Base-by-base conservation (phyloP, 805 yeast genomes). In the Suhomyces xylopsoci region DNA sequence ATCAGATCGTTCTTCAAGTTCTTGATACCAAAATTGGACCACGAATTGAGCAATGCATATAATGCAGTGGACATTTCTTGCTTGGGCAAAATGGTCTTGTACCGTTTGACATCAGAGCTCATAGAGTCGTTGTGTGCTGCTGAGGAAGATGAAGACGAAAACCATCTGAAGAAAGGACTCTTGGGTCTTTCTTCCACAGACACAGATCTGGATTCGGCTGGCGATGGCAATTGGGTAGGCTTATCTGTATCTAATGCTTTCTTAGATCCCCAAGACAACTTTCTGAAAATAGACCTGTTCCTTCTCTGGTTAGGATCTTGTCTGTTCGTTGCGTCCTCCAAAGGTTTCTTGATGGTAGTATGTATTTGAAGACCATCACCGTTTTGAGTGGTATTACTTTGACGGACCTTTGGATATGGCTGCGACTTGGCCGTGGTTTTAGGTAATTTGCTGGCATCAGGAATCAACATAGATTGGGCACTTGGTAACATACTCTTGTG, bases 1-100 rank as follows among this genome's bases (percentile, higher is more conserved):
- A 71, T 66, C 19, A 74, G 71, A 58, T 78, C 78, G 45, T 80
- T 68, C 38, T 68, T 71, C 53, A 87, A 74, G 54, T 82, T 78
- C 58, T 79, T 81, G 60, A 87, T 68, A 7, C 94, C 93, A 60
- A 86, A 86, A 54, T 80, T 82, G 12, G 82, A 78, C 94, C 94
- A 87, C 15, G 86, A 82, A 45, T 68, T 73, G 57, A 87, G 70
- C 51, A 87, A 76, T 44, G 87, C 81, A 63, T 73, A 78, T 59
- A 87, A 69, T 2, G 90, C 90, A 44, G 82, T 81, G 55, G 81
- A 79, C 77, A 87, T 77, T 63, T 87, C 90, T 25, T 72, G 78
- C 53, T 72, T 71, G 9, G 79, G 73, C 48, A 81, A 64, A 25
- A 77, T 71, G 15, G 79, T 73, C 30, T 65, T 55, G 63, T 64